Base-by-base conservation (phyloP, 768 basidiomycete species). In the Collybia sp. region DNA sequence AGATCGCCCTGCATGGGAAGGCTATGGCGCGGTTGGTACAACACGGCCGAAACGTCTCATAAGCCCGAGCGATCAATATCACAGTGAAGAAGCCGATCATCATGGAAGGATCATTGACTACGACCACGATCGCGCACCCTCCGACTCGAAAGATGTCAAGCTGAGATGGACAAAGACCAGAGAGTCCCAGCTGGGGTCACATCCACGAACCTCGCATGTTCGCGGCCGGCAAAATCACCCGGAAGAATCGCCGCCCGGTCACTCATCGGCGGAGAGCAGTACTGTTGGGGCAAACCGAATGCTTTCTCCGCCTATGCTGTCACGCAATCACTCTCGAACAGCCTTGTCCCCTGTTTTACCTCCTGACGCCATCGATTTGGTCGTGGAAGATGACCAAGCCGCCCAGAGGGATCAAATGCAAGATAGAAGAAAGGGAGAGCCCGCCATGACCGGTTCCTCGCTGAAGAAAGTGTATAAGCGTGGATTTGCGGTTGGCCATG, bases 311-410 rank as follows among this genome's bases (percentile, higher is more conserved):
- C 59, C 62, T 33, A 57, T 58, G 3, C 41, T 60, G 19, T 67
- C 72, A 39, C 64, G 64, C 19, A 58, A 48, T 9, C 64, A 51
- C 36, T 69, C 70, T 3, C 56, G 55, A 11, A 45, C 54, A 36
- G 42, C 48, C n/a, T 47, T 40, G 11, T 59, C 65, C 5, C 61
- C 65, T 13, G 59, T 59, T 10, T 62, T 81, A 11, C 76, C 77
- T 12, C 74, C 79, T 1, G 88, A 97, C 52, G 93, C 94, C 1
- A 84, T 97, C 1, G 95, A 99, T 57, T 71, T 99, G 13, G 77
- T 97, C 4, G 81, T 94, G 0, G 87, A 88, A 56, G 86, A 85
- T 56, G 50, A 60, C 6, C 58, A 69, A 6, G 80, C 82, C 3
- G 77, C 73, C 25, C 72, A 79, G 49, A 72, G 75, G 46, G 77